Evolutionary conservation across 2,329 filamentous ascomycete genomes (phyloP).

Genomic region (Meredithiella fracta): DNA sequence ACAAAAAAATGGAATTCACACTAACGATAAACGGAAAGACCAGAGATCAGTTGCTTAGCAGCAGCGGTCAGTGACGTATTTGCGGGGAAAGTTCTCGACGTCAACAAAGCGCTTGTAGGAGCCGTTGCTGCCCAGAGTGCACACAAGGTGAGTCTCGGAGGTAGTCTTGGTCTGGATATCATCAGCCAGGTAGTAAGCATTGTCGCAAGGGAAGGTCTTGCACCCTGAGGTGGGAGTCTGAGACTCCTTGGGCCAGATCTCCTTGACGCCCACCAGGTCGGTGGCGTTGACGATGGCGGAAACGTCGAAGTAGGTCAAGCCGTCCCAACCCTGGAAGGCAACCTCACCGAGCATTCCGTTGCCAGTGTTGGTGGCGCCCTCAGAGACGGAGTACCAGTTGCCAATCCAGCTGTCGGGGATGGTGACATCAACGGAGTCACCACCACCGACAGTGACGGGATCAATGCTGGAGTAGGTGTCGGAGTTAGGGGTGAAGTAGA

Average conservation of each 20-base stretch:
- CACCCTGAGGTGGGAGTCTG: slow-evolving; percentile 33
- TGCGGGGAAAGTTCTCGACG: slow-evolving; percentile 8
- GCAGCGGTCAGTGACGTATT: slow-evolving; percentile 11
- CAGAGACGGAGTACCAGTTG: slow-evolving; percentile 33
- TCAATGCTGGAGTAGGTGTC: slow-evolving; percentile 22
- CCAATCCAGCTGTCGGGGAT: slow-evolving; percentile 31
- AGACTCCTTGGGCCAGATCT: slow-evolving; percentile 30
- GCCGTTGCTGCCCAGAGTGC: slow-evolving; percentile 27
- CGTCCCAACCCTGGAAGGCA: slow-evolving; percentile 31
- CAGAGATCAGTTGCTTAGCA: background rate
- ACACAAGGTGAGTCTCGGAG: slow-evolving; percentile 31
- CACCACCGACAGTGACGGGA: slow-evolving; percentile 25
- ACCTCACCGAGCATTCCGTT: slow-evolving; percentile 39
- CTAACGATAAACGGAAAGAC: background rate
- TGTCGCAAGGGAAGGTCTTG: slow-evolving; percentile 34
- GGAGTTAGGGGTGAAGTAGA: slow-evolving; percentile 33
- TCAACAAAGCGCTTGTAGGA: slow-evolving; percentile 13
- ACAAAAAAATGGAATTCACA: no score
- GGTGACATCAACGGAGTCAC: slow-evolving; percentile 25
- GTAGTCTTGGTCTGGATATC: slow-evolving; percentile 41
- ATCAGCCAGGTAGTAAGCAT: slow-evolving; percentile 35
- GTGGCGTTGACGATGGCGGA: slow-evolving; percentile 38
- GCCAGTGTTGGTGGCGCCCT: slow-evolving; percentile 24
- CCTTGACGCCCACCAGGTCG: slow-evolving; percentile 36
- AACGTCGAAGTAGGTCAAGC: slow-evolving; percentile 39